Base-by-base conservation (phyloP, 1,139 yeast species). In the Kazachstania sp. region DNA sequence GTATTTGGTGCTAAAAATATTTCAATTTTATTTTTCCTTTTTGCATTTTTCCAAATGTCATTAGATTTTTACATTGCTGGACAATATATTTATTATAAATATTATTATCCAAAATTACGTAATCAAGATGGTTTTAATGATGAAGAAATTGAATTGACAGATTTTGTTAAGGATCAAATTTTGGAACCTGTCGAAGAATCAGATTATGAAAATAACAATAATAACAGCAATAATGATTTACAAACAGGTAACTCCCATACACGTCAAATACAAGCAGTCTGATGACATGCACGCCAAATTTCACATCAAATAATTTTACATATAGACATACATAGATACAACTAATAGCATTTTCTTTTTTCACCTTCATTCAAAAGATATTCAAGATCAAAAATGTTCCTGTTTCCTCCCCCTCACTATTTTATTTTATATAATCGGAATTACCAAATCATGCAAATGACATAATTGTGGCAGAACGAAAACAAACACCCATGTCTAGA, bases 31-130 rank as follows among this genome's bases (percentile, higher is more conserved):
- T 88, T 88, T 63, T 72, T 86, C 36, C 59, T 81, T 48, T 94
- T 95, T 51, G 95, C 92, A 0, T 66, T 83, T 39, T 82, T 87
- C 61, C 97, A 88, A 68, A 85, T 86, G 77, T 60, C 75, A 16
- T 71, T 88, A 51, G 95, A 88, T 64, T 66, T 85, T 39, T 75
- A 81, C 55, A 84, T 87, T 50, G 88, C 87, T 15, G 78, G 77
- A 46, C 95, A 86, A 63, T 88, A 79, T 61, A 69, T 83, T 44
- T 75, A 81, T 60, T 84, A 77, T 62, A 74, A 70, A 51, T 69
- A 61, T 50, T 65, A 64, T 43, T 67, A 63, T 41, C 15, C 54
- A 47, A 41, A 31, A 16, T 23, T 43, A 19, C n/a, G 39, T 16
- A 30, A 32, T 16, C 34, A 40, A 29, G 47, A 39, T 16, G 41